Conservation (phyloP, 306 rosid genomes). For the Vigna hirtella region DNA sequence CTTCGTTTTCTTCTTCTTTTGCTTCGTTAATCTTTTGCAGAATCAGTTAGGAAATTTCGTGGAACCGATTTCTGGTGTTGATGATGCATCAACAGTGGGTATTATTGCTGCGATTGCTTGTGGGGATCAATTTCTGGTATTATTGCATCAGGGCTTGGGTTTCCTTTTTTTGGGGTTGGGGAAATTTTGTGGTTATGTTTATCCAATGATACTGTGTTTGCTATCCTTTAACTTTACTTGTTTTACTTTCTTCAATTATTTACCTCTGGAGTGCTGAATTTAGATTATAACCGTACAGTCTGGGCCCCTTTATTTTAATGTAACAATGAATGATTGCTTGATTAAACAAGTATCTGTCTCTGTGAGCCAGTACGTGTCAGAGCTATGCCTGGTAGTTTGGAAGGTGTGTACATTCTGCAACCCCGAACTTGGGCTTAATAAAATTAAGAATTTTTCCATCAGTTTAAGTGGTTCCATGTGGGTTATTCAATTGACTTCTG, state of each 20-base stretch:
- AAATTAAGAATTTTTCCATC: neutral
- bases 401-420: conserved; percentile 9
- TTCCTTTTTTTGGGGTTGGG: neutral
- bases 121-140: neutral
- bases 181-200: neutral
- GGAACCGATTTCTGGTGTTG: neutral
- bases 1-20: neutral
- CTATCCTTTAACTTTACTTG: neutral
- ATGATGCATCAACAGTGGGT: neutral
- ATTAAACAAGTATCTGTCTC: neutral
- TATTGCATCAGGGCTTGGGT: neutral
- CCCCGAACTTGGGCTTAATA: neutral
- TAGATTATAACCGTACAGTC: neutral
- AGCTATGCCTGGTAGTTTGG: neutral
- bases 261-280: neutral
- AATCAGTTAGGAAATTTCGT: neutral
- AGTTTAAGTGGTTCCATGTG: conserved; percentile 17
- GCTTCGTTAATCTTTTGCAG: neutral
- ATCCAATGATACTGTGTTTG: neutral
- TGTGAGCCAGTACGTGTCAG: neutral
- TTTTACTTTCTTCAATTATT: neutral
- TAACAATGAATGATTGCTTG: neutral
- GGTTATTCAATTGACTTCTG: conserved; percentile 34
- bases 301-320: neutral
- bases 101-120: neutral